Base-by-base conservation (phyloP, 1,139 yeast species). In the Yamadazyma trypodendri region DNA sequence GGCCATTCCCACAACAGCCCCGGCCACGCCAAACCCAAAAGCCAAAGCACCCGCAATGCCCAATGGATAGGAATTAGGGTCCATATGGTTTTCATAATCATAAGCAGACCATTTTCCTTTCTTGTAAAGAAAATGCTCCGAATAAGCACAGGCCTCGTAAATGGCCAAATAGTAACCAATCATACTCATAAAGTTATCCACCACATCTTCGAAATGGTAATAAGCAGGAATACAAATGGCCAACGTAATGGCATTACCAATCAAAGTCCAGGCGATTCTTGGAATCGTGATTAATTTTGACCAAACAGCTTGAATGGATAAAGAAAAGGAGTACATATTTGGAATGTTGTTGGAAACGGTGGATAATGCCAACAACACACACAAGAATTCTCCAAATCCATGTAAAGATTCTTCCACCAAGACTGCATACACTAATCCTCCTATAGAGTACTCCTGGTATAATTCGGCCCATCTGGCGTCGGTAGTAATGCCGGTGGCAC, bases 261-360 rank as follows among this genome's bases (percentile, higher is more conserved):
- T 58, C 38, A 84, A 51, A 36, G 95, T 82, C 96, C 96, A 89
- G 35, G 81, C 55, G 36, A 82, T 74, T 69, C 96, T 80, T 52
- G 96, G 97, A 41, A 89, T 70, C 55, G 70, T 75, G 36, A 79
- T 68, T 54, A 88, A 75, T 44, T 76, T 77, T 34, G 84, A 75
- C 86, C 90, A 84, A 50, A 85, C 69, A 21, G 95, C 79, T 68
- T 88, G 96, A 17, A 89, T 88, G 48, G 90, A 81, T 50, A 89
- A 71, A 22, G 87, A 90, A 55, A 87, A 77, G 14, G 96, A 86
- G 71, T 89, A 89, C 83, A 88, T 81, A 70, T 88, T 89, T 57
- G 96, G 96, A 58, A 88, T 77, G 66, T 88, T 88, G 73, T 88
- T 88, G 50, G 96, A 85, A 41, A 89, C 80, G 33, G 95, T 86